Evolutionary conservation across 1,284 basidiomycete species (phyloP).

Genomic region (Golubevia pallescens): DNA sequence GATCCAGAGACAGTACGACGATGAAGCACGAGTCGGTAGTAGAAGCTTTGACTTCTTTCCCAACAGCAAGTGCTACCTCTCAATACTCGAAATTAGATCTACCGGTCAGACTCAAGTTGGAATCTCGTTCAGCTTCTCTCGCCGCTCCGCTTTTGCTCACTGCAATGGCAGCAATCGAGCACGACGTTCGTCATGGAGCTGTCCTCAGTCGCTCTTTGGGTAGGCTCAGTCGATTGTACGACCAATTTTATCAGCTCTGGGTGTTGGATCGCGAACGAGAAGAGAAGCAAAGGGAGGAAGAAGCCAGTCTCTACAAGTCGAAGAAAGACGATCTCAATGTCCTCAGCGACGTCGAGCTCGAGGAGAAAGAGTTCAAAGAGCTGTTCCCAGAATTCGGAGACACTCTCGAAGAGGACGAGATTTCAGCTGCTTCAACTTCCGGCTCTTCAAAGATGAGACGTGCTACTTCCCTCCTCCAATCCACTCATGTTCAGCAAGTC

Average conservation of each 20-base stretch:
- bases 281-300: slow-evolving; percentile 72
- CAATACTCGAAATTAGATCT: slow-evolving; percentile 34
- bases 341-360: slow-evolving; percentile 72
- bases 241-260: slow-evolving; percentile 81
- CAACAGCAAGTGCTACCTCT: slow-evolving; percentile 32
- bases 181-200: slow-evolving; percentile 64
- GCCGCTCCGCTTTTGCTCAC: slow-evolving; percentile 29
- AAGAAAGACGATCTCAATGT: slow-evolving; percentile 72
- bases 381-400: slow-evolving; percentile 85
- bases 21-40: slow-evolving; percentile 30
- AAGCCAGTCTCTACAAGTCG: slow-evolving; percentile 80
- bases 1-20: slow-evolving; percentile 13
- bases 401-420: slow-evolving; percentile 66
- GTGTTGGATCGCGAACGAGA: slow-evolving; percentile 77
- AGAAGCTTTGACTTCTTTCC: slow-evolving; percentile 49
- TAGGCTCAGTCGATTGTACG: slow-evolving; percentile 68
- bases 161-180: slow-evolving; percentile 68
- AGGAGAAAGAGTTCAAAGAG: slow-evolving; percentile 79
- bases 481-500: slow-evolving; percentile 11
- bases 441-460: neutral
- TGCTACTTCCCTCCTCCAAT: neutral
- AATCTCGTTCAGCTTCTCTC: slow-evolving; percentile 33
- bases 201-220: slow-evolving; percentile 64
- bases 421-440: too few species aligned
- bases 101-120: slow-evolving; percentile 34